Evolutionary conservation across 2,329 filamentous ascomycete genomes (phyloP).

Genomic region (Aspergillus hortae): DNA sequence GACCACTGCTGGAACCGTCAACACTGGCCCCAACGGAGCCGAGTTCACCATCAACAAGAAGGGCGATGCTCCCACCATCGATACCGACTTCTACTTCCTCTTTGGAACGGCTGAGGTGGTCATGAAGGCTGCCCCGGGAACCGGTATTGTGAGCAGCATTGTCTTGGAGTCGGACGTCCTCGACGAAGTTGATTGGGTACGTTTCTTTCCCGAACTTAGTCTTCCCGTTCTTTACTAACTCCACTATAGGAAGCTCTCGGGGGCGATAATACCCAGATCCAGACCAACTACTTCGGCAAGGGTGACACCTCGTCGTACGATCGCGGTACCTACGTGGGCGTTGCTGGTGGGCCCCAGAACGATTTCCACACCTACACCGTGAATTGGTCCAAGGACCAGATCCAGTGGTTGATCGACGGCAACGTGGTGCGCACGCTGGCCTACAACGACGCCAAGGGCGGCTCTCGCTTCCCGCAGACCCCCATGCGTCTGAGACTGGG

Average conservation of each 20-base stretch:
- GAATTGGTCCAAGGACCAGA: conserved; percentile 63
- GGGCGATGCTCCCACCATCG: conserved; percentile 82
- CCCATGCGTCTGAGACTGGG: conserved; percentile 70
- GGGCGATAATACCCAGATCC: conserved; percentile 40
- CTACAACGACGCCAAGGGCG: conserved; percentile 56
- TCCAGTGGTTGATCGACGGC: conserved; percentile 65
- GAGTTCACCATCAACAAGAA: conserved; percentile 72
- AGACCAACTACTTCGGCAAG: conserved; percentile 97
- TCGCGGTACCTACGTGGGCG: conserved; percentile 72
- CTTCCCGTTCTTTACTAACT: conserved; percentile 11
- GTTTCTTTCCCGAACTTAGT: conserved; percentile 48
- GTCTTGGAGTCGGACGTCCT: conserved; percentile 90
- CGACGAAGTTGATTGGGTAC: conserved; percentile 97
- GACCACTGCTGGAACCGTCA: conserved; percentile 61
- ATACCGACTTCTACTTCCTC: conserved; percentile 95
- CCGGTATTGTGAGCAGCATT: conserved; percentile 86
- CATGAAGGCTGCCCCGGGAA: conserved; percentile 80
- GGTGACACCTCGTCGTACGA: conserved; percentile 76
- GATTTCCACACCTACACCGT: conserved; percentile 48
- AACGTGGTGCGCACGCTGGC: conserved; percentile 59
- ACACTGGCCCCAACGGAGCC: conserved; percentile 68
- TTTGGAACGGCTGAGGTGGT: conserved; percentile 85
- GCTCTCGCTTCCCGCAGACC: conserved; percentile 65
- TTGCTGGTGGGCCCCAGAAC: conserved; percentile 52
- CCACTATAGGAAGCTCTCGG: conserved; percentile 34